Evolutionary conservation across 345 rosid species (phyloP).

Genomic region (Abelmoschus esculentus): DNA sequence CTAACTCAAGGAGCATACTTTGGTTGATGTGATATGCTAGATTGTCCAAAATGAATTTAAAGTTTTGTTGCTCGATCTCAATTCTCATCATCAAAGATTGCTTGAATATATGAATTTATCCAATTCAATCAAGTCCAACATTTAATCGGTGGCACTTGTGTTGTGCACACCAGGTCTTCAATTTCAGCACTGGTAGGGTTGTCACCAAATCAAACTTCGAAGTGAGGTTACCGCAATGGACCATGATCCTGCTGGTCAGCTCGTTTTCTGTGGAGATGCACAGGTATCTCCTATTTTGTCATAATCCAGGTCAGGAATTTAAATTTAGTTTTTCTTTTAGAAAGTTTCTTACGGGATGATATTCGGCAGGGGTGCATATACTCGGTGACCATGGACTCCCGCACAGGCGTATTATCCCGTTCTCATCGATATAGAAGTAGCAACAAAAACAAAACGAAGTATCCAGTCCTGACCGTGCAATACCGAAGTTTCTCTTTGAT

Average conservation of each 20-base stretch:
- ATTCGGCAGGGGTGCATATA: conserved; percentile 68
- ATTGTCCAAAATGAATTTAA: too few species aligned
- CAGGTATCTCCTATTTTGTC: conserved; percentile 32
- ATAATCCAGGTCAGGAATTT: not conserved
- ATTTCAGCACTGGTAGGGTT: conserved; percentile 93
- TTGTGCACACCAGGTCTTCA: conserved; percentile 57
- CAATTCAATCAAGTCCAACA: too few species aligned
- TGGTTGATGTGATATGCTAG: too few species aligned
- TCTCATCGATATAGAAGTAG: conserved; percentile 64
- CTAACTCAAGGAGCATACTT: too few species aligned
- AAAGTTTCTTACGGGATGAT: conserved; percentile 8
- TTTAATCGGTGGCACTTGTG: not conserved
- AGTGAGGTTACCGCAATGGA: conserved; percentile 83
- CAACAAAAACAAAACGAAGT: conserved; percentile 41
- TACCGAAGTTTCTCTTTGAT: conserved; percentile 89
- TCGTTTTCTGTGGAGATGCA: conserved; percentile 88
- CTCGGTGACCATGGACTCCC: conserved; percentile 74
- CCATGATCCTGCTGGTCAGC: conserved; percentile 94
- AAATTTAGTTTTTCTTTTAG: not conserved
- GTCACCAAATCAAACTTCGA: conserved; percentile 50
- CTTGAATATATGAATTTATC: too few species aligned
- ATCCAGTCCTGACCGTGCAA: conserved; percentile 73
- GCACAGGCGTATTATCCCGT: conserved; percentile 64
- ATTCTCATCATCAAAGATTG: too few species aligned
- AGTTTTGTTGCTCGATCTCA: too few species aligned